Conservation (phyloP, 1,139 yeast species). For the Yamadazyma songkhlaensis region DNA sequence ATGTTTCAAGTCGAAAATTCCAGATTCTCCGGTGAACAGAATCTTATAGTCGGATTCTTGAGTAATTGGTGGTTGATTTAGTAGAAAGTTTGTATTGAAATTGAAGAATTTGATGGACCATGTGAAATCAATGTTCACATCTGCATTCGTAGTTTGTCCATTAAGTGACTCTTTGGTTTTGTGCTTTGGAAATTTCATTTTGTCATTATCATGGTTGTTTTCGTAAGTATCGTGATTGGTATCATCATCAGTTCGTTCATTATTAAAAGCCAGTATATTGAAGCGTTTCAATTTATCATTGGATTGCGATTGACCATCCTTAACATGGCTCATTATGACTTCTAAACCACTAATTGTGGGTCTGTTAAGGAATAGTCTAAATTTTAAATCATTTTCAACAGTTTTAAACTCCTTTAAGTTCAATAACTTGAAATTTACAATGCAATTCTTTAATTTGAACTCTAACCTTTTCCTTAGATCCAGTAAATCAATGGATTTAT, state of each 20-base stretch:
- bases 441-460: slow-evolving; percentile 11
- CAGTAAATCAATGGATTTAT: slow-evolving; percentile 4
- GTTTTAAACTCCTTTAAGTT: slow-evolving; percentile 10
- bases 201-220: background rate
- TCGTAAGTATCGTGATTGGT: background rate
- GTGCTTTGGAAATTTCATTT: background rate
- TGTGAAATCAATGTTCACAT: slow-evolving; percentile 7
- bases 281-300: background rate
- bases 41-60: slow-evolving; percentile 9
- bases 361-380: slow-evolving; percentile 10
- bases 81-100: slow-evolving; percentile 9
- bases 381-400: slow-evolving; percentile 6
- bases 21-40: slow-evolving; percentile 11
- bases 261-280: no score
- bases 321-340: slow-evolving; percentile 1
- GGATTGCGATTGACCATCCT: background rate
- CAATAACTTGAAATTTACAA: slow-evolving; percentile 10
- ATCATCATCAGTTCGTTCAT: no score
- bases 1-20: slow-evolving; percentile 4
- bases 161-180: background rate
- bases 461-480: slow-evolving; percentile 10
- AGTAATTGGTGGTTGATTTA: slow-evolving; percentile 14
- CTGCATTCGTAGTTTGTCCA: no score
- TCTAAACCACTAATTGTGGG: slow-evolving; percentile 14
- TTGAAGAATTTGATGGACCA: slow-evolving; percentile 15